phyloP scores from a whole-genome alignment of 805 yeast genomes.

The Lipomyces orientalis region DNA sequence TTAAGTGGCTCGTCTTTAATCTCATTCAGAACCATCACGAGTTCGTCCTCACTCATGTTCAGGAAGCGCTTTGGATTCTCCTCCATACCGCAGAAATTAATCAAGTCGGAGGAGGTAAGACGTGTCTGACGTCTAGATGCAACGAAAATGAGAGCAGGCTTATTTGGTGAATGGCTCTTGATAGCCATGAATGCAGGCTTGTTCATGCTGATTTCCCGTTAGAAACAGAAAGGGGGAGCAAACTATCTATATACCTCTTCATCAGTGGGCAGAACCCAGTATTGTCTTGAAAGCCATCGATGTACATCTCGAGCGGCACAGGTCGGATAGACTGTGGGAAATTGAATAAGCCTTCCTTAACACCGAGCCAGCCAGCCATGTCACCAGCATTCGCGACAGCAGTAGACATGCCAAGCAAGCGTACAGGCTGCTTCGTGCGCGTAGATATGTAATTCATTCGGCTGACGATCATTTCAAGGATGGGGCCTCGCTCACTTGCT shows the following conservation, averaged over 20 bases:
- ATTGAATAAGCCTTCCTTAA: slow-evolving; percentile 71
- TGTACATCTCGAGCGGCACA: slow-evolving; percentile 84
- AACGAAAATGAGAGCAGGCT: slow-evolving; percentile 85
- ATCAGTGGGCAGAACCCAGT: slow-evolving; percentile 80
- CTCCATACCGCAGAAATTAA: slow-evolving; percentile 79
- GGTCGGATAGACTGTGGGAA: slow-evolving; percentile 85
- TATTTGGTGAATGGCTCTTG: slow-evolving; percentile 83
- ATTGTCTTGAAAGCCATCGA: slow-evolving; percentile 84
- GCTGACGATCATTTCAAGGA: slow-evolving; percentile 86
- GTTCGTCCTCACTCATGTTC: slow-evolving; percentile 67
- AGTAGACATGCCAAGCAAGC: slow-evolving; percentile 79
- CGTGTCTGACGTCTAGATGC: slow-evolving; percentile 85
- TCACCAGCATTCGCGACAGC: slow-evolving; percentile 87
- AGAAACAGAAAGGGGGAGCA: background rate
- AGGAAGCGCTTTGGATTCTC: slow-evolving; percentile 75
- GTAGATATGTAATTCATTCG: slow-evolving; percentile 76
- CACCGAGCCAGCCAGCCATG: slow-evolving; percentile 85
- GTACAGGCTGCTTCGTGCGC: slow-evolving; percentile 62
- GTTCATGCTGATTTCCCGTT: slow-evolving; percentile 60
- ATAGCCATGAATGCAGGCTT: slow-evolving; percentile 92
- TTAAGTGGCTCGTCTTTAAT: slow-evolving; percentile 85
- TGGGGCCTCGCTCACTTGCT: slow-evolving; percentile 87
- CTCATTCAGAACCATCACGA: slow-evolving; percentile 54
- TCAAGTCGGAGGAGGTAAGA: slow-evolving; percentile 76
- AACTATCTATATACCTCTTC: slow-evolving; percentile 51